Evolutionary conservation across 192 early-diverging fungal genomes (phyloP), one percentile per base, ranked within the genome.

Genomic region (Umbelopsis vinacea): DNA sequence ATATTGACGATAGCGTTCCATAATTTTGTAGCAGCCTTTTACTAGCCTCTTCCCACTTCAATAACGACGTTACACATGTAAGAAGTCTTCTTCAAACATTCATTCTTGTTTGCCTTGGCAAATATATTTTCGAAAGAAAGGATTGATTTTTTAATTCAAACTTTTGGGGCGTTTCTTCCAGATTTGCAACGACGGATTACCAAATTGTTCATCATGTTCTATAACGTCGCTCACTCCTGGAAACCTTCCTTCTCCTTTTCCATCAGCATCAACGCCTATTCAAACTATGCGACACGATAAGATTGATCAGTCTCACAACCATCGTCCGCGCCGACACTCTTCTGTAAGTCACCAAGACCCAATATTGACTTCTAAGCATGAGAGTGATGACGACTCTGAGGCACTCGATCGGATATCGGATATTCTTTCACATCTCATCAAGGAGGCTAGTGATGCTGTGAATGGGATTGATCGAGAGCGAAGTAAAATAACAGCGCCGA

Each of bases 391-490:
- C 17, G 70, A 71, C 14, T 57, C 57, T 35, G 68, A 71, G 21
- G 52, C 70, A 29, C 55, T 79, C 4, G 77, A 79, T 48, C 69
- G 73, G 46, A 79, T 79, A 71, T 74, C 72, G 15, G 77, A 69
- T 24, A 74, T 74, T 4, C 46, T 79, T 12, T 69, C 72, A 52
- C 55, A 66, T 55, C 43, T 79, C 5, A 74, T 79, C 15, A 63
- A 79, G 60, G 77, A 79, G 74, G 77, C 77, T 4, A 79, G 74
- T 19, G 60, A 74, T 21, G 77, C 77, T 17, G 77, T 79, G 3
- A 46, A 67, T 14, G 24, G 55, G 35, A 54, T 63, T 4, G 57
- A 63, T 37, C 17, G 33, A 19, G 57, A 35, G 2, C 23, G 33
- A 8, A 63, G 10, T 1, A 63, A 37, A n/a, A 37, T 14, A 17